Conservation (phyloP, 2,329 filamentous ascomycete genomes). For the Colletotrichum tropicicola region DNA sequence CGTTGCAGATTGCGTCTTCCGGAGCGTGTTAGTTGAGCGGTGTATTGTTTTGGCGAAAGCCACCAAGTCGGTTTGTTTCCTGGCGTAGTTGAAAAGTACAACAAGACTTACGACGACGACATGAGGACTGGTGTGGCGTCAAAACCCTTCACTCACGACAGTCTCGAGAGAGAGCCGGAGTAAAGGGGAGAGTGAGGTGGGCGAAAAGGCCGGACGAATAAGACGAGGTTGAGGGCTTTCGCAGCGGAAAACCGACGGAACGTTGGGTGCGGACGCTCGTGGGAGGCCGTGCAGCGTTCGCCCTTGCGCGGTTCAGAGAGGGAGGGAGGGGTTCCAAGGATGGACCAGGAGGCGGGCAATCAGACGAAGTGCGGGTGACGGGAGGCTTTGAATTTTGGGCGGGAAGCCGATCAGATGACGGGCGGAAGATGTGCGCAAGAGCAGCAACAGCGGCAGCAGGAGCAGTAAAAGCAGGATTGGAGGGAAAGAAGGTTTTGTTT, state of each 20-base stretch:
- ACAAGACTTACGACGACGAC: conserved; percentile 47
- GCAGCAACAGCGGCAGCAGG: not conserved
- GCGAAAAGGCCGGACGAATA: conserved; percentile 26
- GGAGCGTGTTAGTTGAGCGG: conserved; percentile 31
- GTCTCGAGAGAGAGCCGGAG: conserved; percentile 56
- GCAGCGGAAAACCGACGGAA: not conserved
- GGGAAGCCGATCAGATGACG: conserved; percentile 22
- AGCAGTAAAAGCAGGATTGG: not conserved
- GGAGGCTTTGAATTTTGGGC: not conserved
- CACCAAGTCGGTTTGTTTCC: conserved; percentile 25
- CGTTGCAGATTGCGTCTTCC: conserved; percentile 22
- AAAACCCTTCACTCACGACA: conserved; percentile 56
- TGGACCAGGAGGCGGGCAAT: not conserved
- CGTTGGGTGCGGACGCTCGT: not conserved
- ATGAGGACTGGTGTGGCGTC: conserved; percentile 43
- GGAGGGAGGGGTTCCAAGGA: conserved; percentile 4
- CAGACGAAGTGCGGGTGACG: conserved; percentile 5
- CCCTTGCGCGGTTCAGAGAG: conserved; percentile 4
- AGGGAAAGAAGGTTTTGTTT: conserved; percentile 5
- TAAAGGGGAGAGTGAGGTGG: conserved; percentile 43
- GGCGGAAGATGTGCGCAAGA: not conserved
- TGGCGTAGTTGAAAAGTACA: conserved; percentile 30
- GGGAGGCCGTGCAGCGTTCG: conserved; percentile 18
- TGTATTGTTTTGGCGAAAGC: conserved; percentile 17
- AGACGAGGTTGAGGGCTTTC: conserved; percentile 17